phyloP scores from a whole-genome alignment of 352 stramenopile genomes.

The Phytopythium kandeliae region DNA sequence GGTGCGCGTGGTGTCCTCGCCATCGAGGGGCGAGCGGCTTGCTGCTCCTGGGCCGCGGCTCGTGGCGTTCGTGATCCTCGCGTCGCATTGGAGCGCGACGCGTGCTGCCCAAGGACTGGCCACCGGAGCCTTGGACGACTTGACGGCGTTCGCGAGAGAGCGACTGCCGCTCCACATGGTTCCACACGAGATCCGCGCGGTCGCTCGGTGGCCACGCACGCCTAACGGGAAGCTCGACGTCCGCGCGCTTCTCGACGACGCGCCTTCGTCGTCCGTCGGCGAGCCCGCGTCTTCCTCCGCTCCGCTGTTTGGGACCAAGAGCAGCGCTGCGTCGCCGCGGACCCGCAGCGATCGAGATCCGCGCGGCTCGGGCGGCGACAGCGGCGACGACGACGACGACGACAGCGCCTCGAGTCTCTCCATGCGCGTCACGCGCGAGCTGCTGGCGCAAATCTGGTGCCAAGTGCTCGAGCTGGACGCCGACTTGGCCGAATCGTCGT shows the following conservation, averaged over 20 bases:
- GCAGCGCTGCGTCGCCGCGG: background rate
- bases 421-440: conserved; percentile 20
- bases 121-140: conserved; percentile 6
- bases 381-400: background rate
- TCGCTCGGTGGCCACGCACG: conserved; percentile 48
- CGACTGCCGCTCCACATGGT: conserved; percentile 66
- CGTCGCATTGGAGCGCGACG: background rate
- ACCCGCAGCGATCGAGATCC: background rate
- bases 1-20: conserved; percentile 26
- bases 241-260: conserved; percentile 19
- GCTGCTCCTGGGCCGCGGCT: conserved; percentile 22
- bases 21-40: too few relatives aligned
- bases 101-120: background rate
- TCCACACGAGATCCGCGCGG: conserved; percentile 32
- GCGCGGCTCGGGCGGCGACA: background rate
- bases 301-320: too few relatives aligned
- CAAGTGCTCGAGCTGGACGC: conserved; percentile 37
- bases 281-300: background rate
- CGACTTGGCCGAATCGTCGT: too few relatives aligned
- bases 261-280: background rate
- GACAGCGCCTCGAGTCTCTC: conserved; percentile 4
- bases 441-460: conserved; percentile 45
- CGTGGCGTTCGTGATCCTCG: conserved; percentile 48
- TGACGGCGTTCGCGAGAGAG: conserved; percentile 19
- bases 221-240: conserved; percentile 74